phyloP scores from a whole-genome alignment of 768 basidiomycete species.

The Boletus pseudopeckii region DNA sequence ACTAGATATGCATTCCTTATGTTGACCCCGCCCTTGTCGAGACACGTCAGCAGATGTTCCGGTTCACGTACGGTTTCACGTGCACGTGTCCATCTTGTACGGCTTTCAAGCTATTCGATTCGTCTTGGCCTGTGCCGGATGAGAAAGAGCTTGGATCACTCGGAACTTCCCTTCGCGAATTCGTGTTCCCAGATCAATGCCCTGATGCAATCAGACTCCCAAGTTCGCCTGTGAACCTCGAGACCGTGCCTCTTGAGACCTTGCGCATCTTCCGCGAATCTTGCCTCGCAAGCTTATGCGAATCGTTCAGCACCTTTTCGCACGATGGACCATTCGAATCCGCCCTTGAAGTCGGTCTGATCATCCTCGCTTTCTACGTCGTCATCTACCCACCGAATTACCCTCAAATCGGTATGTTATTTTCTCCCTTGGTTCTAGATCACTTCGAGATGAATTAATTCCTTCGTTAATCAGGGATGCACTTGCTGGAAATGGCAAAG shows the following conservation, averaged over 20 bases:
- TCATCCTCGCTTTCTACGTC: constrained; percentile 62
- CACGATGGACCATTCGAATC: constrained; percentile 57
- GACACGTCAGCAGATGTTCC: constrained; percentile 55
- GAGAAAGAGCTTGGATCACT: constrained; percentile 11
- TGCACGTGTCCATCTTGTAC: constrained; percentile 61
- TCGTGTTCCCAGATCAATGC: constrained; percentile 33
- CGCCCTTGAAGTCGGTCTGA: constrained; percentile 53
- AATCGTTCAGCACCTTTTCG: constrained; percentile 63
- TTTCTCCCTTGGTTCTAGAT: neutral
- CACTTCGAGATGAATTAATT: neutral
- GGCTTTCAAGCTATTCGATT: constrained; percentile 37
- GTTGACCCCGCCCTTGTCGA: constrained; percentile 72
- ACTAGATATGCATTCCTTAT: constrained; percentile 73
- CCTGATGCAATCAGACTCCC: constrained; percentile 22
- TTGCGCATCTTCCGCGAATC: constrained; percentile 50
- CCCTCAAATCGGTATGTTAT: constrained; percentile 70
- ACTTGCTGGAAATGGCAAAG: constrained; percentile 73
- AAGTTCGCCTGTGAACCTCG: constrained; percentile 25
- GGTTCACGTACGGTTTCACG: constrained; percentile 62
- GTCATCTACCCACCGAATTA: constrained; percentile 73
- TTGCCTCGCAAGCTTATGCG: constrained; percentile 56
- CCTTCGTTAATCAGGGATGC: constrained; percentile 51
- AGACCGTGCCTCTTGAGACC: constrained; percentile 39
- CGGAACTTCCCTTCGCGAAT: constrained; percentile 36
- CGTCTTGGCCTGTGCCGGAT: constrained; percentile 39